Evolutionary conservation across 192 early-diverging fungal species (phyloP).

Genomic region (Rhizoclosmatium sp.): DNA sequence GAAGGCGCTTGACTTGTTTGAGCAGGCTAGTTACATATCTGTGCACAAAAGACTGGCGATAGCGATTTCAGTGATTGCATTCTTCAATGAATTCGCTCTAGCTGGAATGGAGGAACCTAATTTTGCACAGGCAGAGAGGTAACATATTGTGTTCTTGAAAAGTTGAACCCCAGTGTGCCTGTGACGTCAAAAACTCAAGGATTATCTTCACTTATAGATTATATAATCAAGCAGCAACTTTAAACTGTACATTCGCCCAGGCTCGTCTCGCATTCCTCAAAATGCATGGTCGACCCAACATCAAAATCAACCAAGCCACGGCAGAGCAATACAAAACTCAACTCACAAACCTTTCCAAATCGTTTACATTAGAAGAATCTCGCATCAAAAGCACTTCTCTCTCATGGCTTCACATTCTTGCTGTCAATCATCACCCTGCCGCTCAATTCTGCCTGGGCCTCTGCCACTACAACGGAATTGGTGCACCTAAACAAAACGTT

Average conservation of each 20-base stretch:
- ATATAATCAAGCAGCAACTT: constrained; percentile 43
- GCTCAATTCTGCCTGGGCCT: constrained; percentile 63
- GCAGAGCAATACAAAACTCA: constrained; percentile 42
- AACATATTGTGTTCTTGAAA: not conserved
- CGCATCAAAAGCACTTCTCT: constrained; percentile 3
- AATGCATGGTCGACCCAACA: constrained; percentile 55
- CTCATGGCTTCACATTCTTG: constrained; percentile 48
- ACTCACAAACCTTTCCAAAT: not conserved
- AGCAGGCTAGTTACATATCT: constrained; percentile 19
- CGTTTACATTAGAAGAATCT: not conserved
- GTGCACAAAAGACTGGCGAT: constrained; percentile 21
- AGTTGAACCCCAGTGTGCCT: not conserved
- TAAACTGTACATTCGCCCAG: constrained; percentile 49
- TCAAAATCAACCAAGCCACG: constrained; percentile 54
- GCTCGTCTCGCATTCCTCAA: constrained; percentile 60
- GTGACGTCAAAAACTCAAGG: not conserved
- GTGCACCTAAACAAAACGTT: constrained; percentile 50
- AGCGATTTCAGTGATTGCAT: constrained; percentile 40
- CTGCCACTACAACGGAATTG: constrained; percentile 61
- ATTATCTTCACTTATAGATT: constrained; percentile 23
- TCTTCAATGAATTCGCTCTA: constrained; percentile 53
- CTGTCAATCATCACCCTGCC: constrained; percentile 45
- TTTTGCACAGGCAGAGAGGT: constrained; percentile 52
- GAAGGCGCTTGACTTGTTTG: constrained; percentile 24
- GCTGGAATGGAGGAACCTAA: constrained; percentile 33